These are phyloP conservation scores for Auriscalpium orientale DNA, from an alignment of 768 basidiomycete species.

Conservation along the genomic window DNA sequence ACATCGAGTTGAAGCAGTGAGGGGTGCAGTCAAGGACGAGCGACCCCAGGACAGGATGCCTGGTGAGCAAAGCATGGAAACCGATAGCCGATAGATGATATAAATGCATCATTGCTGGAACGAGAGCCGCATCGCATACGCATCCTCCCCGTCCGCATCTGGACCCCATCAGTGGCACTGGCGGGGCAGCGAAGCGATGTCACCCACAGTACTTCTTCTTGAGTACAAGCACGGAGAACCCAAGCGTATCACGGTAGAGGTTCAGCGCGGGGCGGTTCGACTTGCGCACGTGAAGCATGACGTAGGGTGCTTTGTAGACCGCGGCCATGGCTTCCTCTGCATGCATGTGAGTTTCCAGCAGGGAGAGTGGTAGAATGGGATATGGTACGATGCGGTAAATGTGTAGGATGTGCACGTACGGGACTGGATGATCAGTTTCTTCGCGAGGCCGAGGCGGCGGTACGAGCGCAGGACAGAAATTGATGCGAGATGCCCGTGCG, in stretches of 20 bases:
- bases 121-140: conserved; percentile 77
- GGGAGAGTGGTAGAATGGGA: no score
- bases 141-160: conserved; percentile 94
- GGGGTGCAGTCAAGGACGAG: no score
- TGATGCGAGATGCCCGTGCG: conserved; percentile 91
- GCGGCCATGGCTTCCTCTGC: conserved; percentile 82
- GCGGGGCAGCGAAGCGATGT: neutral
- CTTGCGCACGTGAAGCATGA: conserved; percentile 87
- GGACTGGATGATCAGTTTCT: conserved; percentile 87
- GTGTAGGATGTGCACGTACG: conserved; percentile 44
- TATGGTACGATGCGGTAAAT: no score
- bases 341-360: no score
- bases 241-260: conserved; percentile 83
- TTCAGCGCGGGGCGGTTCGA: conserved; percentile 91
- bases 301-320: conserved; percentile 77
- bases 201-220: conserved; percentile 81
- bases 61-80: no score
- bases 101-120: conserved; percentile 28
- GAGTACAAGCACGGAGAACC: conserved; percentile 79
- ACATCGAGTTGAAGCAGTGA: no score
- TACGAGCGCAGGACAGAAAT: conserved; percentile 91
- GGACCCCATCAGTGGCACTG: neutral
- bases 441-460: conserved; percentile 88
- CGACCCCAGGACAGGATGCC: no score
- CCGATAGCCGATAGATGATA: no score